Conservation (phyloP, 768 basidiomycete species). For the Guyanaporus albipodus region DNA sequence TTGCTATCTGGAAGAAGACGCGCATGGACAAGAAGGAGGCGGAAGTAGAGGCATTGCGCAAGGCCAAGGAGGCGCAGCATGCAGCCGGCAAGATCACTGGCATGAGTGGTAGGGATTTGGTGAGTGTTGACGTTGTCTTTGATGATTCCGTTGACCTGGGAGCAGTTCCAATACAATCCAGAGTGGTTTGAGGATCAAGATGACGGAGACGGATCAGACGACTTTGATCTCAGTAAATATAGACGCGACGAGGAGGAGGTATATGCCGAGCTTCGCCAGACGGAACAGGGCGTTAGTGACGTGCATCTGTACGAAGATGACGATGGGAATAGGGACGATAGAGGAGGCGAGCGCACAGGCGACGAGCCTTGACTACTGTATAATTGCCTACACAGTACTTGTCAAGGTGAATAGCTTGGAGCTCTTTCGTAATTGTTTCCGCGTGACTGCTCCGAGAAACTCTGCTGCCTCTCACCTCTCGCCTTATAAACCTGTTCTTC, state of each 20-base stretch:
- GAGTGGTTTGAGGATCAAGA: conserved; percentile 88
- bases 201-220: conserved; percentile 41
- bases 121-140: conserved; percentile 34
- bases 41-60: conserved; percentile 74
- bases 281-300: conserved; percentile 14
- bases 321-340: conserved; percentile 7
- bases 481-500: neutral
- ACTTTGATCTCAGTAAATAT: conserved; percentile 59
- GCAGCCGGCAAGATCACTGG: conserved; percentile 88
- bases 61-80: conserved; percentile 75
- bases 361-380: too few species aligned
- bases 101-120: conserved; percentile 95
- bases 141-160: conserved; percentile 6
- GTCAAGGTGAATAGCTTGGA: too few species aligned
- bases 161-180: conserved; percentile 91
- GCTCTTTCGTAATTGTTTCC: conserved; percentile 21
- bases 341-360: neutral
- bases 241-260: conserved; percentile 37
- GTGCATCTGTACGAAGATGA: conserved; percentile 23
- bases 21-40: conserved; percentile 93
- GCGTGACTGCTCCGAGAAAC: conserved; percentile 5
- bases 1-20: conserved; percentile 94
- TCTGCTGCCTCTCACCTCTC: neutral
- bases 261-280: conserved; percentile 24
- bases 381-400: too few species aligned